Base-by-base conservation (phyloP, 805 yeast genomes). In the Lipomyces kockii region DNA sequence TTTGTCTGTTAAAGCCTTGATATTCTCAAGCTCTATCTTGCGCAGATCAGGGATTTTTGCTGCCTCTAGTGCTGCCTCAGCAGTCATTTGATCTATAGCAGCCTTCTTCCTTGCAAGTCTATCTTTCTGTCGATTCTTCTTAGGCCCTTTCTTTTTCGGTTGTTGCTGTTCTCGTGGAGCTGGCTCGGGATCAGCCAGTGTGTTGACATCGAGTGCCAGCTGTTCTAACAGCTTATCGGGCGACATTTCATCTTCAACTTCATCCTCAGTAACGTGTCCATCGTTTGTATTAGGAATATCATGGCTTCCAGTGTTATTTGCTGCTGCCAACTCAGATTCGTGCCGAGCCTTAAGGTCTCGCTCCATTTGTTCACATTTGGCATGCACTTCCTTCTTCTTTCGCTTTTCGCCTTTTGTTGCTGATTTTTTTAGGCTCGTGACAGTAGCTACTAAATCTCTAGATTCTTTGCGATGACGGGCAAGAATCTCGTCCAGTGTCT, bases 121-220 rank as follows among this genome's bases (percentile, higher is more conserved):
- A 74, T 92, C 98, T 78, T 89, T 91, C 70, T 91, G 95, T 64
- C 98, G 83, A 76, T 94, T 94, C 58, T 94, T 83, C 73, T 70
- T 68, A 17, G 53, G 5, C 25, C 46, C 39, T 8, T 22, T 14
- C 32, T 20, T 43, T 34, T 55, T 54, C 20, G 34, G 35, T 29
- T 22, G 29, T 14, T 22, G 27, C 25, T 60, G 51, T 7, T 51
- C 53, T 25, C 27, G 46, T 25, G 34, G 66, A 22, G n/a, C 29
- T 27, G 54, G 60, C 51, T 37, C 54, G 17, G 57, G n/a, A 17
- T 54, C 32, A 32, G 27, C 52, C 32, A 58, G 11, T 20, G 27
- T 20, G 32, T 37, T 43, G 32, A 46, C 34, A 37, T 79, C 83
- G 20, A 86, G 70, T 55, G 80, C 86, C 68, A 89, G 72, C 73